phyloP scores from a whole-genome alignment of 257 asterid species.

The Solanum commersonii region DNA sequence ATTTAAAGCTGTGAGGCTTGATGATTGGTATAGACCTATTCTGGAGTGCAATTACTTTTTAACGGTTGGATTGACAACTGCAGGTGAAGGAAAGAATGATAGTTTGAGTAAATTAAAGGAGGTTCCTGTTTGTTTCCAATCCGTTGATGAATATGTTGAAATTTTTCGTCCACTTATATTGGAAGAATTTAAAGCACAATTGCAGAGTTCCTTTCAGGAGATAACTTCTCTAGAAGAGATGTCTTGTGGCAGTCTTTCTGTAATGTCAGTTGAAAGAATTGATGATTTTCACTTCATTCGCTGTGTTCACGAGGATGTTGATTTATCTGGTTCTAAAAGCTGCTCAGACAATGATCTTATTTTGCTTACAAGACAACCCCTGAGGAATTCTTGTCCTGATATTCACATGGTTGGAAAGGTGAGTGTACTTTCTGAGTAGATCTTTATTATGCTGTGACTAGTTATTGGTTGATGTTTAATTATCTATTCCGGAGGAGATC shows the following conservation, averaged over 20 bases:
- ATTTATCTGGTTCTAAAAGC: slow-evolving; percentile 42
- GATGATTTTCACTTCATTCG: slow-evolving; percentile 93
- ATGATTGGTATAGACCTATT: slow-evolving; percentile 82
- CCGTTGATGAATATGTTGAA: slow-evolving; percentile 77
- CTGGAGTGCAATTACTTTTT: slow-evolving; percentile 71
- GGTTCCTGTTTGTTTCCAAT: slow-evolving; percentile 75
- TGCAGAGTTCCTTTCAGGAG: slow-evolving; percentile 84
- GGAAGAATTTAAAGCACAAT: slow-evolving; percentile 94
- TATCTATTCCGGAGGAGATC: not conserved
- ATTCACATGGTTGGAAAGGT: slow-evolving; percentile 93
- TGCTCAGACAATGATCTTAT: slow-evolving; percentile 79
- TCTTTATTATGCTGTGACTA: not conserved
- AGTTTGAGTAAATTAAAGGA: slow-evolving; percentile 56
- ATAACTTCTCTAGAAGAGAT: slow-evolving; percentile 53
- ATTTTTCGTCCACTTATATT: slow-evolving; percentile 80
- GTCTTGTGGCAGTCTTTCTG: slow-evolving; percentile 68
- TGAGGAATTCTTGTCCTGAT: slow-evolving; percentile 39
- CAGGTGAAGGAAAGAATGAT: slow-evolving; percentile 29
- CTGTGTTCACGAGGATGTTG: slow-evolving; percentile 63
- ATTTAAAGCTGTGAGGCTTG: slow-evolving; percentile 78
- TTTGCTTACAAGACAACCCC: slow-evolving; percentile 70
- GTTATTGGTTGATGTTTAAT: not conserved
- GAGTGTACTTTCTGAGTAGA: slow-evolving; percentile 2
- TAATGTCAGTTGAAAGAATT: slow-evolving; percentile 81
- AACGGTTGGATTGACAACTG: slow-evolving; percentile 70